Conservation (phyloP, 176 grass and related monocot genomes). For the Oryza punctata region DNA sequence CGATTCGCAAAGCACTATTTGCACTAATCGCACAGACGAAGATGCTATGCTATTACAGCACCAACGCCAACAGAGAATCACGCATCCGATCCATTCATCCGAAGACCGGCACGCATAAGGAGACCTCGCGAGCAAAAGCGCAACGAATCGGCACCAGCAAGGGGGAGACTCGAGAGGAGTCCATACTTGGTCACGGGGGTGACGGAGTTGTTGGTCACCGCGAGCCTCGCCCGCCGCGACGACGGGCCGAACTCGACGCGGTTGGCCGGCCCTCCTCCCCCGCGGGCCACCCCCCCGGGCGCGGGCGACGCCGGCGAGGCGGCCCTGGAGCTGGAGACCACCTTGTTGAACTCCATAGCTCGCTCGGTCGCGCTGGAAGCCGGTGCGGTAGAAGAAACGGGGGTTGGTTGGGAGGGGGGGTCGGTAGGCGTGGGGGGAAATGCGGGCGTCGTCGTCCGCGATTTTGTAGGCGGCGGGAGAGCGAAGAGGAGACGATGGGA, state of each 20-base stretch:
- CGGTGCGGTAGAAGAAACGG: no score
- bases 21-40: not conserved
- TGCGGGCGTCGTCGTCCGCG: not conserved
- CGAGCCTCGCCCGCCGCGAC: constrained; percentile 17
- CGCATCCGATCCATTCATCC: not conserved
- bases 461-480: not conserved
- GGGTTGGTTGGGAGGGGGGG: not conserved
- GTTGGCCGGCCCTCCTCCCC: not conserved
- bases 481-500: no score
- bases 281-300: not conserved
- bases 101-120: not conserved
- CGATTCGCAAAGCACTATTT: not conserved
- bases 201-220: constrained; percentile 30
- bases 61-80: not conserved
- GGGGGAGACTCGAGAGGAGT: not conserved
- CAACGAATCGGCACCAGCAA: not conserved
- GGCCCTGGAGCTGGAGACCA: constrained; percentile 7
- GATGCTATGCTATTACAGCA: not conserved
- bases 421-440: not conserved
- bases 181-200: constrained; percentile 38
- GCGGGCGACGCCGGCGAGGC: constrained; percentile 3
- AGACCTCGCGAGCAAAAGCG: not conserved
- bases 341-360: constrained; percentile 39
- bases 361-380: no score
- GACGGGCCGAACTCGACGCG: constrained; percentile 23